Base-by-base conservation (phyloP, 805 yeast genomes). In the Brettanomyces bruxellensis region DNA sequence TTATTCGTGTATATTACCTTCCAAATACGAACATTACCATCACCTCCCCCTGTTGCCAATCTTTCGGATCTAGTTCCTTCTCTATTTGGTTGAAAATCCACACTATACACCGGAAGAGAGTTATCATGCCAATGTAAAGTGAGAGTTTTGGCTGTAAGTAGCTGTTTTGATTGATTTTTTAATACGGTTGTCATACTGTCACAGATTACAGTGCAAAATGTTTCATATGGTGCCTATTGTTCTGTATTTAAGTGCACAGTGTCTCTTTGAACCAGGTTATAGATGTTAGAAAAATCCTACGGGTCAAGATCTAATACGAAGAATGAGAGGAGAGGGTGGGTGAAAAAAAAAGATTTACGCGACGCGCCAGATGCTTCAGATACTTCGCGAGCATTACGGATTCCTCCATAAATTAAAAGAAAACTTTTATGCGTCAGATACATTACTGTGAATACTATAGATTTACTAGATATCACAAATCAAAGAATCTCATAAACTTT, bases 41-140 rank as follows among this genome's bases (percentile, higher is more conserved):
- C 99, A 38, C 97, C 97, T 24, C 98, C 98, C 0, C 88, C 95
- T 0, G 98, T 91, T 3, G 83, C 91, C 34, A 91, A 66, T 43
- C 95, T 73, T 23, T 58, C 55, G 0, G 73, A 58, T 23, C 53
- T 30, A 9, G 45, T 40, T 24, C 57, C 54, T 9, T 49, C 36
- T 6, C 38, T 37, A 37, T 54, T 51, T 1, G 81, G 81, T 58
- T 84, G 90, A 59, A 81, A 78, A 49, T 76, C 76, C 2, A 81
- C 72, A 18, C 82, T 73, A 57, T 85, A 86, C 3, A 86, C 81
- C 0, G 95, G 91, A 55, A 79, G 80, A 38, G 78, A 80, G 47
- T 80, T 83, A 48, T 85, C 82, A 56, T 81, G 88, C 88, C 88
- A 81, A 57, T 81, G 84, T 13, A 81, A 73, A 1, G 83, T 72